phyloP scores from a whole-genome alignment of 345 rosid species.

The Citrus cavaleriei region DNA sequence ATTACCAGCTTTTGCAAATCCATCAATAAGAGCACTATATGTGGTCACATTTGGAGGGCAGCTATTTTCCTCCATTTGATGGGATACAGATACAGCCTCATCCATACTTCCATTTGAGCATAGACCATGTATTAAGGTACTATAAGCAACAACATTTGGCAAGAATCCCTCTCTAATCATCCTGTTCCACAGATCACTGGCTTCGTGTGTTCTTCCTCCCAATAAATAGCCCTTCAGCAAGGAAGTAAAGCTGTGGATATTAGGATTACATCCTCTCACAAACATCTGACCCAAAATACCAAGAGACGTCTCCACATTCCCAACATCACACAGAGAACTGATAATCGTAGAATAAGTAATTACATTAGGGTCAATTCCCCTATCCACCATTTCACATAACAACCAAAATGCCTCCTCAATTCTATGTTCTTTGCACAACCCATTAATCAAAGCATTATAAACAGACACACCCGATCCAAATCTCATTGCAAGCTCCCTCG shows the following conservation, averaged over 20 bases:
- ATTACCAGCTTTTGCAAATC: constrained; percentile 66
- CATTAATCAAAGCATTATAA: constrained; percentile 70
- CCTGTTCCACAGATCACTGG: constrained; percentile 54
- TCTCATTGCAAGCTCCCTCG: constrained; percentile 48
- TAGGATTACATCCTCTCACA: constrained; percentile 68
- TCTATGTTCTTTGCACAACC: constrained; percentile 51
- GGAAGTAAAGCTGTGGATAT: constrained; percentile 60
- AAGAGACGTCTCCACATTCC: constrained; percentile 50
- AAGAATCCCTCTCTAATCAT: constrained; percentile 46
- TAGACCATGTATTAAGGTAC: constrained; percentile 64
- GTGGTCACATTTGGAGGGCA: constrained; percentile 53
- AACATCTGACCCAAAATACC: constrained; percentile 66
- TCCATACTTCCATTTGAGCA: constrained; percentile 46
- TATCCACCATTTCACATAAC: constrained; percentile 48
- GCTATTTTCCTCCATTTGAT: constrained; percentile 55
- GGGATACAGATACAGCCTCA: constrained; percentile 49
- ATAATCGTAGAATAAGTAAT: constrained; percentile 70
- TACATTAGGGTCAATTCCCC: constrained; percentile 58
- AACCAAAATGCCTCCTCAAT: constrained; percentile 48
- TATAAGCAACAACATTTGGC: constrained; percentile 65
- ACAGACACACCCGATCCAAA: constrained; percentile 53
- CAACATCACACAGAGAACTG: constrained; percentile 48
- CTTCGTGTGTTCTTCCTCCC: constrained; percentile 48
- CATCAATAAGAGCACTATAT: constrained; percentile 66
- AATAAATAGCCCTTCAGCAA: constrained; percentile 67